Conservation (phyloP, 768 basidiomycete genomes). For the Cyathus striatus region DNA sequence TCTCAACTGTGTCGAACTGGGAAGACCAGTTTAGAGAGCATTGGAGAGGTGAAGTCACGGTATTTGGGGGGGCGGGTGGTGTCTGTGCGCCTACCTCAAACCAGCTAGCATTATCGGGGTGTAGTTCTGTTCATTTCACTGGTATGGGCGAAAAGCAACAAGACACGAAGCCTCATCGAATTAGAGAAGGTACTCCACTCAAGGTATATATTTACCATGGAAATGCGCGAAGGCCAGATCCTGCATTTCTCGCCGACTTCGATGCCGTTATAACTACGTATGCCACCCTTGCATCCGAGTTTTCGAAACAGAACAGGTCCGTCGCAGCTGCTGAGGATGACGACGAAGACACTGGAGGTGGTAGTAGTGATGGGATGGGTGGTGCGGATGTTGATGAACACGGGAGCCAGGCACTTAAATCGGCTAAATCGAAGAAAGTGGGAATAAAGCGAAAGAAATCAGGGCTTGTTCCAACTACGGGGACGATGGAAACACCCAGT, state of each 20-base stretch:
- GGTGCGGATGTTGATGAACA: conserved; percentile 63
- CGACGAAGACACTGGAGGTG: conserved; percentile 66
- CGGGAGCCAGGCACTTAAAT: conserved; percentile 55
- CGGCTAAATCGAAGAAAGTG: conserved; percentile 63
- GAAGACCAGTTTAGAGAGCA: conserved; percentile 98
- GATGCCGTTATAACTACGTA: conserved; percentile 98
- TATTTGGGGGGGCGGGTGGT: conserved; percentile 72
- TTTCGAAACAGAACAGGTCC: conserved; percentile 79
- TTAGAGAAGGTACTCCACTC: conserved; percentile 47
- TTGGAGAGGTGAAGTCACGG: conserved; percentile 83
- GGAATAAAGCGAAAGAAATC: conserved; percentile 64
- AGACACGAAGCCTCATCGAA: conserved; percentile 27
- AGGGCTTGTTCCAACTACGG: conserved; percentile 18
- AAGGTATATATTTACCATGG: conserved; percentile 96
- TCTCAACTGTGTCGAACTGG: conserved; percentile 98
- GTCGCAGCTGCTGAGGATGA: conserved; percentile 54
- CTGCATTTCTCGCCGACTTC: conserved; percentile 85
- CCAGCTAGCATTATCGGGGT: conserved; percentile 28
- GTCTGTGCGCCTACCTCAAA: conserved; percentile 26
- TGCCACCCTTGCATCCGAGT: conserved; percentile 92
- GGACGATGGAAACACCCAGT: conserved; percentile 53
- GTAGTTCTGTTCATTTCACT: no score
- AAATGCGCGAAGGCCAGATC: conserved; percentile 78
- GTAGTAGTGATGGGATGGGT: conserved; percentile 60
- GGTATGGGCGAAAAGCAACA: no score